Conservation (phyloP, 257 asterid genomes). For the Nemophila menziesii region DNA sequence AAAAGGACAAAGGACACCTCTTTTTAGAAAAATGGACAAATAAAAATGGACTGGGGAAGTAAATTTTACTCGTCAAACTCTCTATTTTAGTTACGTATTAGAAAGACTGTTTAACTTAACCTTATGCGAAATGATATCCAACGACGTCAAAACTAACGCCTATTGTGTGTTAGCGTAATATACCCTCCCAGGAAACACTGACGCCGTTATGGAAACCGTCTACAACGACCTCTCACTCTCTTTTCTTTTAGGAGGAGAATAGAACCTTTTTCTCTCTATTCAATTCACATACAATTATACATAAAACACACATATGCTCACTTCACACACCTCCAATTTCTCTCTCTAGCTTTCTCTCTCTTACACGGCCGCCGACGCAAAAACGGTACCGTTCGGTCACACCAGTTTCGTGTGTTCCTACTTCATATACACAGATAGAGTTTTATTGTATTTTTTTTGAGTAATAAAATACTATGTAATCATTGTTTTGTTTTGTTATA, state of each 20-base stretch:
- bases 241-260: neutral
- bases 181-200: constrained; percentile 8
- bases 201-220: constrained; percentile 33
- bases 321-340: constrained; percentile 11
- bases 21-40: neutral
- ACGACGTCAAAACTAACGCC: constrained; percentile 29
- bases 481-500: neutral
- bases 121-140: constrained; percentile 10
- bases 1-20: too few species aligned
- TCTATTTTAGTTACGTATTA: neutral
- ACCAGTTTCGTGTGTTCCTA: constrained; percentile 12
- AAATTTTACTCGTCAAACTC: neutral
- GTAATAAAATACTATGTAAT: neutral
- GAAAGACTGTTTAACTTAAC: too few species aligned
- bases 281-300: constrained; percentile 4
- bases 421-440: neutral
- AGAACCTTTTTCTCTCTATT: neutral
- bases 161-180: neutral
- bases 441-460: neutral
- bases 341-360: constrained; percentile 14
- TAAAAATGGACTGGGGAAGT: too few species aligned
- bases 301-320: constrained; percentile 7
- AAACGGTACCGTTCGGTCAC: constrained; percentile 27
- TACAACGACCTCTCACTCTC: constrained; percentile 14
- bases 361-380: constrained; percentile 19